Conservation (phyloP, 2,329 filamentous ascomycete genomes). For the Claviceps sp. region DNA sequence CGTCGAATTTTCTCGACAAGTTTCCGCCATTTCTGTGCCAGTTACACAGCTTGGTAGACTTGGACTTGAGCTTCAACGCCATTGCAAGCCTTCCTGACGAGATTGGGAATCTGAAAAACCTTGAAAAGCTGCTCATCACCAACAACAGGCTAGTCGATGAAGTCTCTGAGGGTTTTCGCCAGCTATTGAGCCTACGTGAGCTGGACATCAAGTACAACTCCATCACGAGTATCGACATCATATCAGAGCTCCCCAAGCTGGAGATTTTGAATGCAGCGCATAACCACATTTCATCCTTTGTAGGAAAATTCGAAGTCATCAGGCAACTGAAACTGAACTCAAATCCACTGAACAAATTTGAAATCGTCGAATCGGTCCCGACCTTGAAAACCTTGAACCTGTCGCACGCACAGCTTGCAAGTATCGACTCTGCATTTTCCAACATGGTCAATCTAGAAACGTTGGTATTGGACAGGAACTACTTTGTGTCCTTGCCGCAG, state of each 20-base stretch:
- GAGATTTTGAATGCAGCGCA: constrained; percentile 86
- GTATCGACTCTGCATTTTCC: constrained; percentile 78
- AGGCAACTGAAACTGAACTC: constrained; percentile 81
- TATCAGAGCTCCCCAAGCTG: constrained; percentile 70
- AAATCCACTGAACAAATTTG: constrained; percentile 89
- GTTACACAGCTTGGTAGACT: constrained; percentile 70
- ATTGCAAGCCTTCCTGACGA: constrained; percentile 65
- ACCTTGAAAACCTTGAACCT: constrained; percentile 79
- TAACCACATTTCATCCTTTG: constrained; percentile 82
- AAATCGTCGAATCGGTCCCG: constrained; percentile 62
- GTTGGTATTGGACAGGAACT: constrained; percentile 84
- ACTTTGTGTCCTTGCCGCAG: constrained; percentile 78
- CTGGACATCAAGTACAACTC: constrained; percentile 90
- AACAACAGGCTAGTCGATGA: constrained; percentile 78
- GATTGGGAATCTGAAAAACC: constrained; percentile 62
- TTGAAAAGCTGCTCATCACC: constrained; percentile 87
- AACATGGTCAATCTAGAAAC: constrained; percentile 80
- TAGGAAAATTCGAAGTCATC: constrained; percentile 75
- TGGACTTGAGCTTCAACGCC: constrained; percentile 93
- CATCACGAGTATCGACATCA: constrained; percentile 76
- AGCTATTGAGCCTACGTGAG: constrained; percentile 70
- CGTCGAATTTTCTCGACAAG: constrained; percentile 77
- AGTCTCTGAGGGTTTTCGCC: constrained; percentile 58
- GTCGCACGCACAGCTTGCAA: constrained; percentile 80
- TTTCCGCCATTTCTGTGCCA: constrained; percentile 81